phyloP scores from a whole-genome alignment of 257 asterid genomes.

The Solanum arcanum region DNA sequence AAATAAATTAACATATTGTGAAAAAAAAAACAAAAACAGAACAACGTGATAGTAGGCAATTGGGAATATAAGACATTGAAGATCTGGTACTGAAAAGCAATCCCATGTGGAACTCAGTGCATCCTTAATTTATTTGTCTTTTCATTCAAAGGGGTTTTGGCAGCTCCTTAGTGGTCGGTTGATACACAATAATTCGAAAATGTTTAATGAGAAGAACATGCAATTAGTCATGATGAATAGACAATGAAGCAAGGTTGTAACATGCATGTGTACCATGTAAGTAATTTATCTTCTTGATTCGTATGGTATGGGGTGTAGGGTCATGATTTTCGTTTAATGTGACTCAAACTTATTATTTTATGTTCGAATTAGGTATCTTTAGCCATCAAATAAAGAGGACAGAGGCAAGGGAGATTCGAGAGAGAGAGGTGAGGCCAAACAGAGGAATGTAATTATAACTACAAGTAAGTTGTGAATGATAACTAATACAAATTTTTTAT shows the following conservation, averaged over 20 bases:
- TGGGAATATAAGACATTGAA: neutral
- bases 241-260: neutral
- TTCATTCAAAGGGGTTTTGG: neutral
- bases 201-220: neutral
- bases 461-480: too few species aligned
- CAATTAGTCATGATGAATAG: neutral
- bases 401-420: too few species aligned
- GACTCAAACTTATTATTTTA: neutral
- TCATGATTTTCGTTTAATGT: neutral
- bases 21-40: neutral
- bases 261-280: neutral
- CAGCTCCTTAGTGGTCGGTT: neutral
- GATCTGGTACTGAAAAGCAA: neutral
- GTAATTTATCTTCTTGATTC: neutral
- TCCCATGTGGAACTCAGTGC: neutral
- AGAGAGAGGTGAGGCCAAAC: too few species aligned
- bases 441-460: too few species aligned
- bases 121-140: neutral
- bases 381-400: neutral
- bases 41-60: neutral
- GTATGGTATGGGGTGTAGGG: neutral
- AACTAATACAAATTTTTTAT: too few species aligned
- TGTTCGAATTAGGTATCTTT: neutral
- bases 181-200: neutral
- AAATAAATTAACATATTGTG: neutral